Evolutionary conservation across 2,329 filamentous ascomycete genomes (phyloP).

Genomic region (Epichloe brachyelytri): DNA sequence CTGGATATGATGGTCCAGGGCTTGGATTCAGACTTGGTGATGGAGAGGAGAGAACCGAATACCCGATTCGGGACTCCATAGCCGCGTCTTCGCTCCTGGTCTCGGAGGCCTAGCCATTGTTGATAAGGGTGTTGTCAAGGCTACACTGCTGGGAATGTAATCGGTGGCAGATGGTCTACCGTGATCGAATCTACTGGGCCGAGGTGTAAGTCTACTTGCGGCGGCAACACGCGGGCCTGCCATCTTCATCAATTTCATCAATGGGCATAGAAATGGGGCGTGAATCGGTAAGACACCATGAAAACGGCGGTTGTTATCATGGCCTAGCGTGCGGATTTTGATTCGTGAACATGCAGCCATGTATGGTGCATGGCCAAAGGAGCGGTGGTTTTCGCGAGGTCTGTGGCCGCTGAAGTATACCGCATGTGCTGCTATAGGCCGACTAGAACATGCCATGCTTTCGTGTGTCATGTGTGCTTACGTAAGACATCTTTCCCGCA

Average conservation of each 20-base stretch:
- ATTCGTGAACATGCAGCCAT: conserved; percentile 4
- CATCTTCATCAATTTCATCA: conserved; percentile 10
- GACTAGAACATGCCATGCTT: not conserved
- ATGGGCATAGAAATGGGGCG: not conserved
- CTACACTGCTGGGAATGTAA: not conserved
- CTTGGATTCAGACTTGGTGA: conserved; percentile 9
- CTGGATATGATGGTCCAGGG: conserved; percentile 12
- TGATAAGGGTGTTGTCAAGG: not conserved
- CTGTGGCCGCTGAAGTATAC: not conserved
- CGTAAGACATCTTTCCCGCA: not conserved
- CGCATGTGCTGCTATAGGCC: not conserved
- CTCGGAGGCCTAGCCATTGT: conserved; percentile 7
- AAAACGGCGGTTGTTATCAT: conserved; percentile 9
- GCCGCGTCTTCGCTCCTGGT: conserved; percentile 4
- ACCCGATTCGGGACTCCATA: conserved; percentile 19
- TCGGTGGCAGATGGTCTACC: not conserved
- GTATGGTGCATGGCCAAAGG: conserved; percentile 1
- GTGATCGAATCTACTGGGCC: not conserved
- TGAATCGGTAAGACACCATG: conserved; percentile 4
- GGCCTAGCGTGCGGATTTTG: conserved; percentile 4
- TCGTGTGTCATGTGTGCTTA: not conserved
- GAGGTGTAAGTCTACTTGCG: conserved; percentile 11
- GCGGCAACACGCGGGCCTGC: conserved; percentile 13
- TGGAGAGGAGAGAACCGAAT: conserved; percentile 15
- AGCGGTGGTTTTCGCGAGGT: not conserved